These are phyloP conservation scores for Solanum bulbocastanum DNA, from an alignment of 257 asterid species.

Conservation along the genomic window DNA sequence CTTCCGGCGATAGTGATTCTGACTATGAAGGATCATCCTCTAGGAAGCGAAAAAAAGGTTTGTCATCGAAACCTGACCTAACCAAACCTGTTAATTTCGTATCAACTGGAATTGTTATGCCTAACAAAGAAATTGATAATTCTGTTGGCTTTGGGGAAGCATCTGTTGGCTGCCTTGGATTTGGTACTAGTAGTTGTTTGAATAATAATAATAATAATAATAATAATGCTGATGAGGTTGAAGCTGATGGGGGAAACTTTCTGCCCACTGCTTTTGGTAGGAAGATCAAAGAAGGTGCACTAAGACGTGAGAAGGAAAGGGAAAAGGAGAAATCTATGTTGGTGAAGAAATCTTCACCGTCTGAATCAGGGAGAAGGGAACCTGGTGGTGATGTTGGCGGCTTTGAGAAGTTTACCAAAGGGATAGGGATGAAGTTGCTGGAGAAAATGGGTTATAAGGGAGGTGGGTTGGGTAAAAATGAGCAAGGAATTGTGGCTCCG, in stretches of 20 bases:
- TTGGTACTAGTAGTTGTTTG: constrained; percentile 13
- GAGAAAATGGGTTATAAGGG: constrained; percentile 91
- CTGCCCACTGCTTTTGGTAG: constrained; percentile 68
- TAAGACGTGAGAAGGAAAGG: constrained; percentile 52
- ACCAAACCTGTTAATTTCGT: constrained; percentile 71
- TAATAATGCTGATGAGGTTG: neutral
- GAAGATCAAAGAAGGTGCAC: constrained; percentile 63
- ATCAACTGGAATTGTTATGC: constrained; percentile 55
- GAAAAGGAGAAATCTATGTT: constrained; percentile 34
- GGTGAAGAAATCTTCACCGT: constrained; percentile 36
- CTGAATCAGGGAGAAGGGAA: constrained; percentile 27
- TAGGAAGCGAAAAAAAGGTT: constrained; percentile 52
- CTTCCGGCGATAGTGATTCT: constrained; percentile 61
- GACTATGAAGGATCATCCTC: constrained; percentile 40
- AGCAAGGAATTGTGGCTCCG: constrained; percentile 79
- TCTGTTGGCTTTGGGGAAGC: constrained; percentile 20
- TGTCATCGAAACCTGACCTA: constrained; percentile 40
- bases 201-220: constrained; percentile 3
- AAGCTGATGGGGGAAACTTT: constrained; percentile 30
- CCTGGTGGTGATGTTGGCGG: constrained; percentile 40
- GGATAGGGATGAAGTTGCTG: constrained; percentile 68
- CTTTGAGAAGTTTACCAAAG: constrained; percentile 71
- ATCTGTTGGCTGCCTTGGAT: constrained; percentile 34
- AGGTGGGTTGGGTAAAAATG: constrained; percentile 87
- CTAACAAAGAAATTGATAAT: constrained; percentile 47